Evolutionary conservation across 352 stramenopile genomes (phyloP).

Genomic region (Phytophthora pistaciae): DNA sequence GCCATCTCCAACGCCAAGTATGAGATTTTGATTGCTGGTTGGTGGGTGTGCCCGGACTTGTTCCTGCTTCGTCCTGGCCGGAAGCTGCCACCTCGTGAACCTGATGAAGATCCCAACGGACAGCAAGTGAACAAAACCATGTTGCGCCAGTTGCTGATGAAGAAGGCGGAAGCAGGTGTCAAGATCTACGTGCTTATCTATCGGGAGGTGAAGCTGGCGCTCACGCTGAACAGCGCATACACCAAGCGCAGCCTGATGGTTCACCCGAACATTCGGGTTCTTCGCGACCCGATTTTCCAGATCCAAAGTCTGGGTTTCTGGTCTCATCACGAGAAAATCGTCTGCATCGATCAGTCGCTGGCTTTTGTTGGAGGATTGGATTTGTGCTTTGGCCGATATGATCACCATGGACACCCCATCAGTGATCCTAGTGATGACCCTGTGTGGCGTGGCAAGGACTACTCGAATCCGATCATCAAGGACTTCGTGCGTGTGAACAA

Average conservation of each 20-base stretch:
- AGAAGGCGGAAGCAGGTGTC: slow-evolving; percentile 83
- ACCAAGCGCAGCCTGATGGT: slow-evolving; percentile 84
- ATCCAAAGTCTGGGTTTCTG: slow-evolving; percentile 92
- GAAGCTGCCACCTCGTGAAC: slow-evolving; percentile 50
- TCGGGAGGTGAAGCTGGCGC: slow-evolving; percentile 88
- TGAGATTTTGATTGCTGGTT: slow-evolving; percentile 92
- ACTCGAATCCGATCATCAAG: slow-evolving; percentile 92
- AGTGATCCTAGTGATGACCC: slow-evolving; percentile 74
- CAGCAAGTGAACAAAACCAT: slow-evolving; percentile 74
- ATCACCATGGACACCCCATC: slow-evolving; percentile 79
- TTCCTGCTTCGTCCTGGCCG: slow-evolving; percentile 78
- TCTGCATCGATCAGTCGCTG: slow-evolving; percentile 90
- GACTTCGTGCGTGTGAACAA: slow-evolving; percentile 90
- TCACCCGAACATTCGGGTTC: slow-evolving; percentile 89
- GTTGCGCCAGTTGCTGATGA: slow-evolving; percentile 79
- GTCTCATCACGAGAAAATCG: slow-evolving; percentile 95
- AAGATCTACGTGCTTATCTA: slow-evolving; percentile 94
- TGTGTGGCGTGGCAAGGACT: slow-evolving; percentile 87
- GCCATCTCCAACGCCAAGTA: slow-evolving; percentile 89
- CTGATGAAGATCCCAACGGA: slow-evolving; percentile 36
- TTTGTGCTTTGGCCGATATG: slow-evolving; percentile 91
- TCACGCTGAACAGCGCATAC: slow-evolving; percentile 90
- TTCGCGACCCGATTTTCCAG: slow-evolving; percentile 92
- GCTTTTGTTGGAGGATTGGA: slow-evolving; percentile 89
- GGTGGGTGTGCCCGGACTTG: slow-evolving; percentile 90